Evolutionary conservation across 495 filamentous ascomycete genomes (phyloP).

Genomic region (Apiosordaria backusii): DNA sequence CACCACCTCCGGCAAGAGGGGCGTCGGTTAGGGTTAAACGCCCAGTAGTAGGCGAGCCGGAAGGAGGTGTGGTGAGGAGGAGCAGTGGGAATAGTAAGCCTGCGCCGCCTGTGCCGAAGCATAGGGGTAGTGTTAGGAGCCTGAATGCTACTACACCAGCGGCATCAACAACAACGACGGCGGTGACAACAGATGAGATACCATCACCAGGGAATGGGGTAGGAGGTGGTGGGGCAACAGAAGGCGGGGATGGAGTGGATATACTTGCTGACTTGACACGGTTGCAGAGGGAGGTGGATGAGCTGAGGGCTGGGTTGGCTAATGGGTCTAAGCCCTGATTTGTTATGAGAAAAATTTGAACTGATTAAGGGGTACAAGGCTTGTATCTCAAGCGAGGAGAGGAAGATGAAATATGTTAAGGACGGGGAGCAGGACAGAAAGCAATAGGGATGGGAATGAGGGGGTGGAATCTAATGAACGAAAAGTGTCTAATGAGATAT

Average conservation of each 20-base stretch:
- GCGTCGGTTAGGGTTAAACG: slow-evolving; percentile 36
- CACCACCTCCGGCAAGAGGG: slow-evolving; percentile 43
- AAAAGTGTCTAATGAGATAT: too few species aligned
- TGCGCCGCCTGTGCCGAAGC: slow-evolving; percentile 55
- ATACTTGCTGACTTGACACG: slow-evolving; percentile 65
- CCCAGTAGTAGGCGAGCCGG: slow-evolving; percentile 15
- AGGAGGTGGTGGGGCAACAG: too few species aligned
- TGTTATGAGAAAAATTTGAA: too few species aligned
- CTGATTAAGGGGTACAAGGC: not conserved
- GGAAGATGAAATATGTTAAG: too few species aligned
- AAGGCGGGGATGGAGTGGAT: slow-evolving; percentile 38
- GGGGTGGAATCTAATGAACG: too few species aligned
- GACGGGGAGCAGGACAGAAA: too few species aligned
- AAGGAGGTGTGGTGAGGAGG: not conserved
- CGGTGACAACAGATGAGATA: not conserved
- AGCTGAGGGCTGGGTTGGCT: slow-evolving; percentile 44
- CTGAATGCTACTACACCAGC: slow-evolving; percentile 26
- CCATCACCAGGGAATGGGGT: not conserved
- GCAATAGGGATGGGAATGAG: too few species aligned
- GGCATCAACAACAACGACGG: not conserved
- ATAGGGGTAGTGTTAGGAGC: slow-evolving; percentile 52
- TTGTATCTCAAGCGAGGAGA: too few species aligned
- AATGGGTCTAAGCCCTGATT: not conserved
- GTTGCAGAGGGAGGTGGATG: slow-evolving; percentile 70
- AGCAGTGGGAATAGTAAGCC: slow-evolving; percentile 28